Percentiles rank a stretch among this genome's conserved stretches.
These are phyloP conservation scores for Raffaelea deltoideospora DNA, from an alignment of 2,329 filamentous ascomycete genomes.

Conservation along the genomic window DNA sequence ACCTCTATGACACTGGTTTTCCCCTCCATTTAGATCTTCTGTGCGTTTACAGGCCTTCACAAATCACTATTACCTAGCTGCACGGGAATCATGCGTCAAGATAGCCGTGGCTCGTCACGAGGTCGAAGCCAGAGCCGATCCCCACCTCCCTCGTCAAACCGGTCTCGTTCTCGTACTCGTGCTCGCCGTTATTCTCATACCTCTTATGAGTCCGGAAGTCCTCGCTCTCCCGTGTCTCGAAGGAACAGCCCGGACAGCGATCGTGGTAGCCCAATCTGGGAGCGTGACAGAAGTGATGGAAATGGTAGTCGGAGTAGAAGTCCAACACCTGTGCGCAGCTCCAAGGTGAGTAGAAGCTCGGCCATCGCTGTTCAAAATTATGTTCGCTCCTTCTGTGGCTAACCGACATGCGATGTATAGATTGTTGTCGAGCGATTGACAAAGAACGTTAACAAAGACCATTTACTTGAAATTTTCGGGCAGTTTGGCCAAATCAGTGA, in stretches of 20 bases:
- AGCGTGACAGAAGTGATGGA: constrained; percentile 14
- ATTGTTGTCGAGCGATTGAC: constrained; percentile 93
- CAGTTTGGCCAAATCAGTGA: constrained; percentile 75
- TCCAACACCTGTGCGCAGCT: constrained; percentile 27
- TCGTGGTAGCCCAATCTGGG: constrained; percentile 18
- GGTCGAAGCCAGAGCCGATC: background rate
- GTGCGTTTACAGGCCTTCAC: too few species aligned
- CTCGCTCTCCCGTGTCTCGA: constrained; percentile 17
- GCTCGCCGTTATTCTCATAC: background rate
- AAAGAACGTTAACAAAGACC: constrained; percentile 81
- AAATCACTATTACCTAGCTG: too few species aligned
- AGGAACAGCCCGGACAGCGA: constrained; percentile 21
- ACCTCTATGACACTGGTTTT: too few species aligned
- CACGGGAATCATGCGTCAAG: constrained; percentile 2
- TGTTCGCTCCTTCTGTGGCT: too few species aligned
- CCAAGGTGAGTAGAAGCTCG: constrained; percentile 28
- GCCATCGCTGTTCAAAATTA: background rate
- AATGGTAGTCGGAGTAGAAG: constrained; percentile 13
- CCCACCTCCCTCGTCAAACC: background rate
- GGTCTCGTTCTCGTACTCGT: background rate
- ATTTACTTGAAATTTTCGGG: constrained; percentile 84
- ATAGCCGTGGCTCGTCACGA: constrained; percentile 1
- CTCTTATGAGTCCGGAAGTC: constrained; percentile 5
- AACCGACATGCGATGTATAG: constrained; percentile 26
- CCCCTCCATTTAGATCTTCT: too few species aligned